Evolutionary conservation across 352 stramenopile species (phyloP), one percentile per base, ranked within the genome.

Genomic region (Phytopythium delawarense): DNA sequence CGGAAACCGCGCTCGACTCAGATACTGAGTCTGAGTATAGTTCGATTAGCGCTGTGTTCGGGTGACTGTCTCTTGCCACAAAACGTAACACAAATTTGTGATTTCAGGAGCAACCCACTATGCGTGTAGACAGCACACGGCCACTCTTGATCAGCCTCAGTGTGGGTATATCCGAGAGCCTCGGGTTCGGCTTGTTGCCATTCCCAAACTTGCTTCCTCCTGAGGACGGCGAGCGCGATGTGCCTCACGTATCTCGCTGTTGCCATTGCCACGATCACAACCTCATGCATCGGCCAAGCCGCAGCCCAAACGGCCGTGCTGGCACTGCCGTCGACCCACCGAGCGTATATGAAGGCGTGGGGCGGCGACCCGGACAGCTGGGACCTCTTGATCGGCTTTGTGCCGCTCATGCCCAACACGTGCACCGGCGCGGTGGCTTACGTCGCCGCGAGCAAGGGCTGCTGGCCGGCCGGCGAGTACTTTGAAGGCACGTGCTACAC

Each of bases 281-380:
- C 8, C 21, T 32, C 45, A 25, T 49, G 42, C 7, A 25, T 25
- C 9, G 20, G 21, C 18, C 42, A n/a, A 5, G 46, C 23, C 12
- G 46, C 5, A 9, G 46, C 46, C 3, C 46, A 52, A 16, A 8
- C 18, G 46, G 23, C 46, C 21, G 46, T 21, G 46, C 11, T 52
- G 5, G 46, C 21, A 9, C 46, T 52, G 21, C 46, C 46, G 46
- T 52, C 46, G 21, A 52, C 46, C 9, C 46, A 52, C 46, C 7
- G 46, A n/a, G 12, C 12, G 46, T 52, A n/a, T 0, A 52, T 21
- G 46, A 28, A 16, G 21, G 50, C 50, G 50, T 57, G 32, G 30
- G 50, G 50, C 50, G 50, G 50, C 30, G 50, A 57, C 32, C 7
- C 50, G 2, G 50, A 57, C 50, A 57, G 50, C 30, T 57, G 50